Base-by-base conservation (phyloP, 2,329 filamentous ascomycete species). In the Blumeriella jaapii region DNA sequence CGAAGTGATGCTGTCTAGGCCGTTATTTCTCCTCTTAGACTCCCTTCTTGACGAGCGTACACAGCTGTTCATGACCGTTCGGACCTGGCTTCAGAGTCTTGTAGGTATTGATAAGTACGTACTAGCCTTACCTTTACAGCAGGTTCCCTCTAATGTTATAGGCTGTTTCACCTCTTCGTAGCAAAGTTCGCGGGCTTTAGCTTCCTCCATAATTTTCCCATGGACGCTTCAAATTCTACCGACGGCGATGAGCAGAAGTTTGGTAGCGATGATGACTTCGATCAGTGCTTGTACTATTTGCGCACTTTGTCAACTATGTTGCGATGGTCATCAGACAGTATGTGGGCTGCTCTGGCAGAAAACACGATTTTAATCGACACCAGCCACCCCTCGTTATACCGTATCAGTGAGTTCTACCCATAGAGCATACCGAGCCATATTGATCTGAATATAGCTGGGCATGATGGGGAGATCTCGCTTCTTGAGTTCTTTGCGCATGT, bases 11-110 rank as follows among this genome's bases (percentile, higher is more conserved):
- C 66, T 96, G 25, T 79, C 79, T 5, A 74, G 85, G 31, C 89
- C 89, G 1, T 59, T 94, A 12, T 80, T 95, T 44, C 61, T 93
- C 8, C 68, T 93, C 44, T 64, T 96, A 16, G 89, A 96, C 57
- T 70, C 78, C 1, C 63, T 96, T 1, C 60, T 72, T 12, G 78
- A 87, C 39, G 77, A 84, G 40, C 68, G 72, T 13, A 79, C 76
- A 2, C 82, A 87, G 48, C 62, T 81, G 10, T 84, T 79, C 42
- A 79, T 85, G 59, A 79, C 81, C 16, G 74, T 84, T 24, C 80
- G 79, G 49, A 76, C 72, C 31, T 95, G 89, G 87, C 65, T 96
- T 3, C 79, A 82, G 48, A 77, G 56, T 37, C 65, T 76, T 49
- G 58, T 73, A 38, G 72, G 74, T 3, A 67, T 77, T 44, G 74